phyloP scores from a whole-genome alignment of 306 rosid species.

The Cicer arietinum region DNA sequence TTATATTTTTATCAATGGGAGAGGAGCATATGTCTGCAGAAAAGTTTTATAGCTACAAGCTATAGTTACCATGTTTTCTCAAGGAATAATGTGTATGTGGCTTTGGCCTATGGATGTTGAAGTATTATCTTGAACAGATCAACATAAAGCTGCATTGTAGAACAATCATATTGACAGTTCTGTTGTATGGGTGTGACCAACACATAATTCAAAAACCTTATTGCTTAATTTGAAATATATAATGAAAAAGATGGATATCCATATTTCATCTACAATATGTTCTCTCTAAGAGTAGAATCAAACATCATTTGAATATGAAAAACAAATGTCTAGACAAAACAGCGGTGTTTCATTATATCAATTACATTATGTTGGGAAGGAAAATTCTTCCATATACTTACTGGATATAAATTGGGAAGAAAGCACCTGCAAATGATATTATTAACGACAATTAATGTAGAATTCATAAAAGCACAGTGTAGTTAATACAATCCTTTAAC shows the following conservation, averaged over 20 bases:
- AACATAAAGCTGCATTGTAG: neutral
- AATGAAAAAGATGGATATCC: slow-evolving; percentile 10
- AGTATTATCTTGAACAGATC: too few species aligned
- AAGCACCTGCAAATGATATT: too few species aligned
- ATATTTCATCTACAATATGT: neutral
- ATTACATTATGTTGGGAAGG: neutral
- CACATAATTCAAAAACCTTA: slow-evolving; percentile 11
- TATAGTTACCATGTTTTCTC: too few species aligned
- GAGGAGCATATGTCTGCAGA: too few species aligned
- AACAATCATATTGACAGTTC: slow-evolving; percentile 1
- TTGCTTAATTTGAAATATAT: slow-evolving; percentile 13
- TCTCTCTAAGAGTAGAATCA: slow-evolving; percentile 8
- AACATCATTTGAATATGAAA: slow-evolving; percentile 23
- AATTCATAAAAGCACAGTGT: too few species aligned
- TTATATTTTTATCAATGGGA: too few species aligned
- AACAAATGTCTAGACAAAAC: slow-evolving; percentile 10
- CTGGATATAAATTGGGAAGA: too few species aligned
- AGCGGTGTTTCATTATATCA: neutral
- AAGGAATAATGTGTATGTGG: too few species aligned
- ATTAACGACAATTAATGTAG: too few species aligned
- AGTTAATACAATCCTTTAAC: neutral
- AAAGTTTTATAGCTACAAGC: too few species aligned
- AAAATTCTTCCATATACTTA: neutral
- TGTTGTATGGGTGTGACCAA: slow-evolving; percentile 30
- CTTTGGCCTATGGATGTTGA: too few species aligned